Conservation (phyloP, 2,329 filamentous ascomycete genomes). For the Pestalotiopsis sp. region DNA sequence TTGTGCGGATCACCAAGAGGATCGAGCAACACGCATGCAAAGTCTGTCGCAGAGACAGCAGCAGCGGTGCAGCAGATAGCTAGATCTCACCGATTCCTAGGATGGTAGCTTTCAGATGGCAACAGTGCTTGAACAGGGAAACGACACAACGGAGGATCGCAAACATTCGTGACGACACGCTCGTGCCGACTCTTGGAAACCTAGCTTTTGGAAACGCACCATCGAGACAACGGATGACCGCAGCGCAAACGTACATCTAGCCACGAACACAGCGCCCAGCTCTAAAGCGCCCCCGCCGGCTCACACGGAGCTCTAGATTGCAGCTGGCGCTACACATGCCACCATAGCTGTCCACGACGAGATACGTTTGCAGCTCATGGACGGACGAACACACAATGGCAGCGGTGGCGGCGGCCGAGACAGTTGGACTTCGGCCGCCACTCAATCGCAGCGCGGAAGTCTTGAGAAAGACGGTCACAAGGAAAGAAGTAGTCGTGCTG, state of each 20-base stretch:
- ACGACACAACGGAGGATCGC: constrained; percentile 1
- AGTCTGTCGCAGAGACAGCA: background rate
- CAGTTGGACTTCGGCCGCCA: constrained; percentile 30
- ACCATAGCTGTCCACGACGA: constrained; percentile 34
- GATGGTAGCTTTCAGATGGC: constrained; percentile 10
- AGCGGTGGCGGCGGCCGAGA: constrained; percentile 32
- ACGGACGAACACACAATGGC: constrained; percentile 41
- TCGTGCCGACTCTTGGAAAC: constrained; percentile 9
- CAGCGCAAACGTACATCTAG: constrained; percentile 16
- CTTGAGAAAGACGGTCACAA: constrained; percentile 22
- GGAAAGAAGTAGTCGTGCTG: constrained; percentile 18
- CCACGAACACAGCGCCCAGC: constrained; percentile 18
- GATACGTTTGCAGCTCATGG: constrained; percentile 49
- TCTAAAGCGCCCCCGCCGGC: constrained; percentile 6
- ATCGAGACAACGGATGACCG: constrained; percentile 25
- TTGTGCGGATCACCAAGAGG: background rate
- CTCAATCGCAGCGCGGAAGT: constrained; percentile 25
- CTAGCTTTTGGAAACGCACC: constrained; percentile 19
- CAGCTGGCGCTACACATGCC: constrained; percentile 25
- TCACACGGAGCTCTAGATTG: constrained; percentile 21
- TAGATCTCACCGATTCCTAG: constrained; percentile 4
- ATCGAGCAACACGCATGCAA: background rate
- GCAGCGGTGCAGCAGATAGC: background rate
- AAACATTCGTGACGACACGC: background rate
- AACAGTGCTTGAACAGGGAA: constrained; percentile 6